Percentiles rank a stretch among this genome's conserved stretches.
Conservation (phyloP, 495 filamentous ascomycete genomes). For the Acidomyces sp. region DNA sequence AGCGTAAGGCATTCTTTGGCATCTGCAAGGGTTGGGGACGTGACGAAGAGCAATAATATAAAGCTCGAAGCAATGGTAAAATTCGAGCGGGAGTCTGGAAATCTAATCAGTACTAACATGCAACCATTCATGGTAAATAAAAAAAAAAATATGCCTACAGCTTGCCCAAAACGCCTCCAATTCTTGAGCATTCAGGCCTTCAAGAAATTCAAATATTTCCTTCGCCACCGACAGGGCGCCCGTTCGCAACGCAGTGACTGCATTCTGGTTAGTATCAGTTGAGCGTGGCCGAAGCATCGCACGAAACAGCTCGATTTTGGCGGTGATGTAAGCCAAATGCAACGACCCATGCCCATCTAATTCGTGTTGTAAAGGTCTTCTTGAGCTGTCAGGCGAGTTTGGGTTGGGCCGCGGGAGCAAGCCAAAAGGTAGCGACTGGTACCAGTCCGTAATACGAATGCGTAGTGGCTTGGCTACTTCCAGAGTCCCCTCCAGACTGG, state of each 20-base stretch:
- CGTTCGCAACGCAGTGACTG: slow-evolving; percentile 9
- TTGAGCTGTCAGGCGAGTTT: background rate
- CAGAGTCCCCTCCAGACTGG: slow-evolving; percentile 36
- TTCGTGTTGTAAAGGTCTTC: slow-evolving; percentile 4
- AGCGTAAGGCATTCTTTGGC: slow-evolving; percentile 14
- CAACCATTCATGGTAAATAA: background rate
- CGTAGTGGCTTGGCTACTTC: slow-evolving; percentile 50
- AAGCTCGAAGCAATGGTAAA: slow-evolving; percentile 16
- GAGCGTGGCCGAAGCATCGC: slow-evolving; percentile 13
- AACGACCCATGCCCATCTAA: slow-evolving; percentile 11
- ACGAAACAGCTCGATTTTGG: slow-evolving; percentile 18
- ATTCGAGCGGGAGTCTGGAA: slow-evolving; percentile 15
- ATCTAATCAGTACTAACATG: background rate
- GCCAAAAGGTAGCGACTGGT: slow-evolving; percentile 37
- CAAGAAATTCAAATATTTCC: slow-evolving; percentile 11
- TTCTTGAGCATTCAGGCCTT: slow-evolving; percentile 11
- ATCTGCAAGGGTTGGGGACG: slow-evolving; percentile 4
- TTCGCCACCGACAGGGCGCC: slow-evolving; percentile 10
- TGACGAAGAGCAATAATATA: slow-evolving; percentile 17
- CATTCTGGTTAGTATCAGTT: slow-evolving; percentile 1
- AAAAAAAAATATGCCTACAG: slow-evolving; percentile 2
- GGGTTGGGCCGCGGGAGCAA: slow-evolving; percentile 19
- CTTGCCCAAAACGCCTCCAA: slow-evolving; percentile 17
- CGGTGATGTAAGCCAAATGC: slow-evolving; percentile 17
- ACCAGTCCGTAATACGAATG: slow-evolving; percentile 47